These are phyloP conservation scores for Zasmidium cellare DNA, from an alignment of 2,329 filamentous ascomycete species.

Conservation along the genomic window DNA sequence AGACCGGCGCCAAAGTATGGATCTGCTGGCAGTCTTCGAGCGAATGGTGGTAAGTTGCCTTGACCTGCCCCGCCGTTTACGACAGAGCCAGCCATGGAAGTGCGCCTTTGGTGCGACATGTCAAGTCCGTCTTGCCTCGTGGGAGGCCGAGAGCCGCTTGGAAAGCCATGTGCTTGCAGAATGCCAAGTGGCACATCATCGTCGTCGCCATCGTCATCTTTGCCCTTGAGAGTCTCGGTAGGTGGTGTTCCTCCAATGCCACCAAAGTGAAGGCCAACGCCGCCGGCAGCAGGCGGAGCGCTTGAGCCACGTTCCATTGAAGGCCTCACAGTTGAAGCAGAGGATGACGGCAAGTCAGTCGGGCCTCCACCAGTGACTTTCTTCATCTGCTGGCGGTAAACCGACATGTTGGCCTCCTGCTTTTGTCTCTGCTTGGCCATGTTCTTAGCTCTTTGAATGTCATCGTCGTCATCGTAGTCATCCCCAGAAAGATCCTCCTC, in stretches of 20 bases:
- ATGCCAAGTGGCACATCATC: slow-evolving; percentile 87
- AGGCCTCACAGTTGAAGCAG: slow-evolving; percentile 50
- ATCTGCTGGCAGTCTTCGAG: slow-evolving; percentile 77
- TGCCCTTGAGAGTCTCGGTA: slow-evolving; percentile 23
- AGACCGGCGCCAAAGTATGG: slow-evolving; percentile 80
- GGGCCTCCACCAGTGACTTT: slow-evolving; percentile 80
- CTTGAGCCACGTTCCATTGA: slow-evolving; percentile 55
- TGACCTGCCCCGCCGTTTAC: slow-evolving; percentile 46
- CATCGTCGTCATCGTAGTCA: slow-evolving; percentile 72
- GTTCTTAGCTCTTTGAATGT: slow-evolving; percentile 71
- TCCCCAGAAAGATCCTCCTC: slow-evolving; percentile 56
- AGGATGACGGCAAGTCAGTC: slow-evolving; percentile 41
- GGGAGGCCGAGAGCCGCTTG: slow-evolving; percentile 73
- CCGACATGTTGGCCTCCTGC: slow-evolving; percentile 85
- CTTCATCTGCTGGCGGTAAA: slow-evolving; percentile 95
- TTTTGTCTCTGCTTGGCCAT: slow-evolving; percentile 76
- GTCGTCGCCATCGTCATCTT: slow-evolving; percentile 66
- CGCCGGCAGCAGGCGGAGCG: slow-evolving; percentile 17
- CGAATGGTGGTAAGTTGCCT: slow-evolving; percentile 73
- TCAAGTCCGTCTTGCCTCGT: slow-evolving; percentile 59
- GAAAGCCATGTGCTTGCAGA: slow-evolving; percentile 85
- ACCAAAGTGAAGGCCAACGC: slow-evolving; percentile 29
- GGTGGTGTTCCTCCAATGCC: slow-evolving; percentile 33
- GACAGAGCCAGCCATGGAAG: slow-evolving; percentile 50
- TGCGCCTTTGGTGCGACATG: slow-evolving; percentile 56